Conservation (phyloP, 768 basidiomycete genomes). For the Suillus fuscotomentosus region DNA sequence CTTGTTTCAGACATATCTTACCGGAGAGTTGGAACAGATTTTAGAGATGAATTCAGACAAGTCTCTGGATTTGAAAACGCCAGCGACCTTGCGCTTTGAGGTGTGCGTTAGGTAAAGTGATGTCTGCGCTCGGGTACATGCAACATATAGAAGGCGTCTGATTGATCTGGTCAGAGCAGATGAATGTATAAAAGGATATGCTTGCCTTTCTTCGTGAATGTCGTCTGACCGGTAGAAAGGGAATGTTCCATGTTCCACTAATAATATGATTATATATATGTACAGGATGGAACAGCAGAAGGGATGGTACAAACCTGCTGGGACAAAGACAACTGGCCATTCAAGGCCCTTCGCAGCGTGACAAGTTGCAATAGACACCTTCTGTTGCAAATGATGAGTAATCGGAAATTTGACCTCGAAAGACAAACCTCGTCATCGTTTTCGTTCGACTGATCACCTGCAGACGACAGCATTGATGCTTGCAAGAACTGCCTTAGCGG, state of each 20-base stretch:
- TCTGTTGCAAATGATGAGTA: conserved; percentile 39
- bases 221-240: conserved; percentile 76
- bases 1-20: conserved; percentile 29
- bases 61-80: conserved; percentile 48
- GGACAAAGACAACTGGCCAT: conserved; percentile 88
- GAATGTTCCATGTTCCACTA: conserved; percentile 73
- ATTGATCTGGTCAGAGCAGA: not conserved
- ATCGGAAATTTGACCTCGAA: not conserved
- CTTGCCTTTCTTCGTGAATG: conserved; percentile 77
- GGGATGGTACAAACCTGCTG: conserved; percentile 47
- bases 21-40: conserved; percentile 41
- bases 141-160: conserved; percentile 85
- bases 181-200: not conserved
- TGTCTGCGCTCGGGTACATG: conserved; percentile 81
- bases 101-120: conserved; percentile 61
- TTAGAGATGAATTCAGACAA: conserved; percentile 59
- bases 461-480: conserved; percentile 80
- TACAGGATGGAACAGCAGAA: not conserved
- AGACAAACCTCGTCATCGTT: conserved; percentile 43
- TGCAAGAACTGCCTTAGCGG: conserved; percentile 73
- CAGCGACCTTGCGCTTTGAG: conserved; percentile 49
- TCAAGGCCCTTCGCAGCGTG: conserved; percentile 91
- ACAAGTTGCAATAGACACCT: conserved; percentile 83
- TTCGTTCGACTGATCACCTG: conserved; percentile 62
- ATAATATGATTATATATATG: not conserved